Conservation (phyloP, 768 basidiomycete genomes). For the Boletus fagicola region DNA sequence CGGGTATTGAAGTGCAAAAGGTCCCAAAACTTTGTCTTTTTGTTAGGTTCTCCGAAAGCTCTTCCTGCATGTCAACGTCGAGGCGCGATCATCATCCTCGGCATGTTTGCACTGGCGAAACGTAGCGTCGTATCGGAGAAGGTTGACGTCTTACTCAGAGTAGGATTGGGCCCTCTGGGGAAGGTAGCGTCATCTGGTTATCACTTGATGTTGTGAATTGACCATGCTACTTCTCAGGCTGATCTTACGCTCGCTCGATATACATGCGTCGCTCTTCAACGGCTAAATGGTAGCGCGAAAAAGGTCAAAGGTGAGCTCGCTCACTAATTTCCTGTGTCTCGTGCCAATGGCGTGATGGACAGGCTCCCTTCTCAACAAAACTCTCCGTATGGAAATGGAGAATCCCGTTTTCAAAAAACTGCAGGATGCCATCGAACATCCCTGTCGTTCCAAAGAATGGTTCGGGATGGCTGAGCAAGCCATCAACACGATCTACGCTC, state of each 20-base stretch:
- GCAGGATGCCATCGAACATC: conserved; percentile 74
- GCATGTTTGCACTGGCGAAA: conserved; percentile 91
- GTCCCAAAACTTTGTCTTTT: not conserved
- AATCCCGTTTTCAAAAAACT: conserved; percentile 82
- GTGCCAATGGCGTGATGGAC: not conserved
- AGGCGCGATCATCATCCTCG: conserved; percentile 93
- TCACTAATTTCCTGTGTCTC: not conserved
- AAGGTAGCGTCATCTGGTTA: conserved; percentile 50
- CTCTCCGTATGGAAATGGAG: conserved; percentile 82
- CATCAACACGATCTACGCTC: conserved; percentile 92
- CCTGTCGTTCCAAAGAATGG: conserved; percentile 88
- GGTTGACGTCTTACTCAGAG: conserved; percentile 79
- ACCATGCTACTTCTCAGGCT: conserved; percentile 43
- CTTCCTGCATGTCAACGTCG: conserved; percentile 85
- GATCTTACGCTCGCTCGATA: conserved; percentile 91
- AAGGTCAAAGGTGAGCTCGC: conserved; percentile 81
- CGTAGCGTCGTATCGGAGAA: conserved; percentile 75
- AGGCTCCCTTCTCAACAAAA: conserved; percentile 89
- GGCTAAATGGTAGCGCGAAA: conserved; percentile 92
- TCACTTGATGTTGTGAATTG: not conserved
- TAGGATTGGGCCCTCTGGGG: conserved; percentile 82
- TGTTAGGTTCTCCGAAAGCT: conserved; percentile 64
- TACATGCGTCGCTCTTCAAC: conserved; percentile 89
- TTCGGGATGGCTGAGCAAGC: conserved; percentile 96
- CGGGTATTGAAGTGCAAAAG: not conserved